Conservation (phyloP, 176 grass and related monocot species). For the Aegilops tauschii region DNA sequence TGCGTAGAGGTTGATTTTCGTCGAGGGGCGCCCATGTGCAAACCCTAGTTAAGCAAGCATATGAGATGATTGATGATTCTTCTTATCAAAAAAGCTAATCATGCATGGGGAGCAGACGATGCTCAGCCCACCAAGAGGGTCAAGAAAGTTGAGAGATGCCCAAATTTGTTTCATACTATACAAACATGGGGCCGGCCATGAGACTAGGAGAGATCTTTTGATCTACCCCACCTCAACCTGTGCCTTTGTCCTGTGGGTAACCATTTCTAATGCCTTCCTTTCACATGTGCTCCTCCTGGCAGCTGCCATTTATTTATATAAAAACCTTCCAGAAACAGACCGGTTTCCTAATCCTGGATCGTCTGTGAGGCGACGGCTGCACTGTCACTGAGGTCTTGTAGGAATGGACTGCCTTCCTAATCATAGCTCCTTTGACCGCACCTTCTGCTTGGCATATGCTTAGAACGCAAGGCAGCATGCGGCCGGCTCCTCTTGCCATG, state of each 20-base stretch:
- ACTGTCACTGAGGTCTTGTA: constrained; percentile 28
- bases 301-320: constrained; percentile 6
- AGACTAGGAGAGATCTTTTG: constrained; percentile 13
- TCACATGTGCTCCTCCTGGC: constrained; percentile 41
- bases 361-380: constrained; percentile 10
- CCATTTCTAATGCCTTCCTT: constrained; percentile 6
- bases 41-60: not conserved
- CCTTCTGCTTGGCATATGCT: not conserved
- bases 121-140: not conserved
- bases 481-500: not conserved
- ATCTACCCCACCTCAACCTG: constrained; percentile 9
- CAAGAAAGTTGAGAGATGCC: constrained; percentile 13
- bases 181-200: not conserved
- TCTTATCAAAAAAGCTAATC: not conserved
- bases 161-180: constrained; percentile 14
- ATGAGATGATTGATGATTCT: not conserved
- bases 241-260: constrained; percentile 22
- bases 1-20: not conserved
- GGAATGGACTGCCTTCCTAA: constrained; percentile 74
- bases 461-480: constrained; percentile 37
- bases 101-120: not conserved
- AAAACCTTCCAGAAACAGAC: constrained; percentile 29
- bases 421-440: constrained; percentile 46
- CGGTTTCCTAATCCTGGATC: constrained; percentile 39
- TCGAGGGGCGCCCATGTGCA: not conserved